These are phyloP conservation scores for Casuarina cunninghamiana DNA, from an alignment of 306 rosid genomes.

Conservation along the genomic window DNA sequence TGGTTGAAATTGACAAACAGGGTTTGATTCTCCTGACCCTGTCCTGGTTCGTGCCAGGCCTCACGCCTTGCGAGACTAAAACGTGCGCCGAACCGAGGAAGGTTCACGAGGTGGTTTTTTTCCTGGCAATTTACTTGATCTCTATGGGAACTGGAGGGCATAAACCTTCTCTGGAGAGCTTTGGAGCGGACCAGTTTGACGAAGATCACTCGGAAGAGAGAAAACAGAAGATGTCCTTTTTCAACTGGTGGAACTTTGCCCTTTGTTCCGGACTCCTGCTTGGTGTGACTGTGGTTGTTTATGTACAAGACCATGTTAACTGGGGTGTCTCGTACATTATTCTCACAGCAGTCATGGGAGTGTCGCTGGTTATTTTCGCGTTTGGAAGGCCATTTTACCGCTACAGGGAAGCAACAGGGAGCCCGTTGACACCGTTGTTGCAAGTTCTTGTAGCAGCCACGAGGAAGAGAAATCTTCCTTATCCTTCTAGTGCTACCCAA, in stretches of 20 bases:
- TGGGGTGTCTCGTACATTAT: slow-evolving; percentile 81
- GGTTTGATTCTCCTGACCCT: slow-evolving; percentile 71
- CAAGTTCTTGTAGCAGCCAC: slow-evolving; percentile 87
- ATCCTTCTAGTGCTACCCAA: slow-evolving; percentile 54
- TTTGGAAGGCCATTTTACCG: slow-evolving; percentile 71
- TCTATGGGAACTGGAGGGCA: slow-evolving; percentile 92
- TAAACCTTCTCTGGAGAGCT: slow-evolving; percentile 86
- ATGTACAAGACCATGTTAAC: slow-evolving; percentile 67
- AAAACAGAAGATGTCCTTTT: slow-evolving; percentile 81
- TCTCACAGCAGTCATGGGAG: slow-evolving; percentile 62
- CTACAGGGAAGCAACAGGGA: slow-evolving; percentile 61
- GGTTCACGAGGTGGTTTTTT: slow-evolving; percentile 71
- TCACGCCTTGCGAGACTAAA: slow-evolving; percentile 53
- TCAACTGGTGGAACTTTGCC: slow-evolving; percentile 94
- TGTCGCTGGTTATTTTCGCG: slow-evolving; percentile 64
- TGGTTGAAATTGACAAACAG: slow-evolving; percentile 37
- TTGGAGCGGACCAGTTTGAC: slow-evolving; percentile 95
- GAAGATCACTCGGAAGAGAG: slow-evolving; percentile 67
- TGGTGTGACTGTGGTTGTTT: slow-evolving; percentile 85
- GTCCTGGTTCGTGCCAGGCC: slow-evolving; percentile 75
- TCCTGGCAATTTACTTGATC: slow-evolving; percentile 69
- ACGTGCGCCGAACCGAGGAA: slow-evolving; percentile 58
- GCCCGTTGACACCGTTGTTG: slow-evolving; percentile 91
- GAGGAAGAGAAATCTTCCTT: slow-evolving; percentile 57
- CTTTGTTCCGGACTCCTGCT: slow-evolving; percentile 73